These are phyloP conservation scores for Chaetomium fimeti DNA, from an alignment of 495 filamentous ascomycete genomes.

Conservation along the genomic window DNA sequence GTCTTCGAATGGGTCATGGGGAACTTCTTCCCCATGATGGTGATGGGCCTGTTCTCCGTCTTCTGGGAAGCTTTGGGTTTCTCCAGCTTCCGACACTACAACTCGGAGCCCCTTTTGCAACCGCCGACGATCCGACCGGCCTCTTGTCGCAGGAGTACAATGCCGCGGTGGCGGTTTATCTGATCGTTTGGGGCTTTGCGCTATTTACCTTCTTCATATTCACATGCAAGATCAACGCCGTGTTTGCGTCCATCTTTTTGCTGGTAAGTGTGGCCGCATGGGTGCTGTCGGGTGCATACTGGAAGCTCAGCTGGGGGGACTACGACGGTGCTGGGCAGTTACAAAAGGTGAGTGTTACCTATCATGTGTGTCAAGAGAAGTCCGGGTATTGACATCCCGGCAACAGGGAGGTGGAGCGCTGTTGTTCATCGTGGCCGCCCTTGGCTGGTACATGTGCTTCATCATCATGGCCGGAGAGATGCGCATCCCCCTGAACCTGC, in stretches of 20 bases:
- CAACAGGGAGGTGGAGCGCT: conserved; percentile 44
- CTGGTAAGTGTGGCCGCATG: conserved; percentile 50
- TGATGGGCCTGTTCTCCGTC: conserved; percentile 56
- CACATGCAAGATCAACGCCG: conserved; percentile 53
- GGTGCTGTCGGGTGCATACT: conserved; percentile 52
- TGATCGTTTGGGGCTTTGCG: conserved; percentile 57
- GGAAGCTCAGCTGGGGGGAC: conserved; percentile 48
- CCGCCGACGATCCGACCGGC: conserved; percentile 45
- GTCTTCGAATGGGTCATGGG: conserved; percentile 54
- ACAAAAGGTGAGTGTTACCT: conserved; percentile 43
- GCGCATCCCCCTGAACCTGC: conserved; percentile 53
- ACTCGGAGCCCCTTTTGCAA: conserved; percentile 49
- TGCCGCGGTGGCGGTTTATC: conserved; percentile 49
- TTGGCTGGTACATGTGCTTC: conserved; percentile 58
- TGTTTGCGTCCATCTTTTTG: conserved; percentile 55
- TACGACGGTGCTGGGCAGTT: conserved; percentile 43
- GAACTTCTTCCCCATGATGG: conserved; percentile 59
- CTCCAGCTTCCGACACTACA: conserved; percentile 53
- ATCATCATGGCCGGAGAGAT: conserved; percentile 57
- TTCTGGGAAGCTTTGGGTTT: conserved; percentile 58
- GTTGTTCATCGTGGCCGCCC: conserved; percentile 49
- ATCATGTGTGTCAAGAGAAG: too few relatives aligned
- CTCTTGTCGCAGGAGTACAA: conserved; percentile 48
- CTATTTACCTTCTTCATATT: conserved; percentile 58
- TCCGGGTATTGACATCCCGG: conserved; percentile 24